These are phyloP conservation scores for Populus tomentosa DNA, from an alignment of 441 rosid genomes.

Conservation along the genomic window DNA sequence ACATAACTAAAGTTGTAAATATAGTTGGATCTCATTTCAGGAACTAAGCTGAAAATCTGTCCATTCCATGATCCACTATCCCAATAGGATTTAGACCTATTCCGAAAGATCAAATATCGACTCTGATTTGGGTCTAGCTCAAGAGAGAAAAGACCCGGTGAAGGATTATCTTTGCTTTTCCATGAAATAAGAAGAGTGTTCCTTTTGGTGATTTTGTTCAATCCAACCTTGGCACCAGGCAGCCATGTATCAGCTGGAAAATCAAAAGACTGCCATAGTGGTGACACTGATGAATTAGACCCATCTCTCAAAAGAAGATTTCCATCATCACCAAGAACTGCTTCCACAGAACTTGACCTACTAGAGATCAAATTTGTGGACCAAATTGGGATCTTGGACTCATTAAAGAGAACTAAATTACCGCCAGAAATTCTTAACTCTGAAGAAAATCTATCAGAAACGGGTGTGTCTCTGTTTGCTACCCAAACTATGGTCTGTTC, in stretches of 20 bases:
- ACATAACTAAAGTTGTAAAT: conserved; percentile 50
- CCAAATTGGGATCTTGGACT: conserved; percentile 33
- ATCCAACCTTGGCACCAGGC: conserved; percentile 51
- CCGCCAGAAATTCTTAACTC: conserved; percentile 31
- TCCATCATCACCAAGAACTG: conserved; percentile 51
- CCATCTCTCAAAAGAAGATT: conserved; percentile 50
- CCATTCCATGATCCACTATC: conserved; percentile 61
- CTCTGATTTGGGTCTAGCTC: conserved; percentile 49
- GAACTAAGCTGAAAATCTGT: conserved; percentile 31
- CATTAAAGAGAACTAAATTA: conserved; percentile 40
- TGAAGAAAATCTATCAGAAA: conserved; percentile 22
- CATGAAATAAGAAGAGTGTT: conserved; percentile 48
- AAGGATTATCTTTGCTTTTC: conserved; percentile 54
- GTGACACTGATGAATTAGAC: conserved; percentile 16
- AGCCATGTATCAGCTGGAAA: conserved; percentile 62
- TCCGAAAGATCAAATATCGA: conserved; percentile 46
- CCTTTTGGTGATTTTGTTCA: conserved; percentile 31
- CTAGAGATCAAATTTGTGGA: conserved; percentile 46
- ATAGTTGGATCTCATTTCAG: conserved; percentile 51
- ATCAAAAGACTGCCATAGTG: conserved; percentile 59
- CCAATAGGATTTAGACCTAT: conserved; percentile 43
- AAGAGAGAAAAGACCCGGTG: conserved; percentile 70
- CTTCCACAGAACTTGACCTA: conserved; percentile 28
- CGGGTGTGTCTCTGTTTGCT: conserved; percentile 36
- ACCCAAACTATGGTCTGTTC: conserved; percentile 39